phyloP scores from a whole-genome alignment of 2,329 filamentous ascomycete species.

The Fusarium concolor region DNA sequence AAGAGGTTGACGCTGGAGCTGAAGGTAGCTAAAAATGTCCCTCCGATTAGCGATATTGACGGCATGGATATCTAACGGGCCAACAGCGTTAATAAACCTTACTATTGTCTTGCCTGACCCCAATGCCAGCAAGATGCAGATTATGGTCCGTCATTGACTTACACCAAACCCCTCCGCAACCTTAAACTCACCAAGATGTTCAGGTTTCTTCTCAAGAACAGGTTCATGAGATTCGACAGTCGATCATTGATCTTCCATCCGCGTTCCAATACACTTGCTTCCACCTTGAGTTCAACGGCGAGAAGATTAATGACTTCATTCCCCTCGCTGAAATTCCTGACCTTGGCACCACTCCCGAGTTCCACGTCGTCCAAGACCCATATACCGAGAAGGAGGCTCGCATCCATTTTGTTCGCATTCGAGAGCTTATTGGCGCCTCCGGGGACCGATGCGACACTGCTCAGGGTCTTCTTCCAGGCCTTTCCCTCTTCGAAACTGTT shows the following conservation, averaged over 20 bases:
- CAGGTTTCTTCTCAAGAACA: constrained; percentile 94
- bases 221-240: constrained; percentile 96
- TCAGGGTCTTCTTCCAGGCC: constrained; percentile 85
- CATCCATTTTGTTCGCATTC: constrained; percentile 89
- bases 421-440: constrained; percentile 92
- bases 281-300: constrained; percentile 90
- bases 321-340: constrained; percentile 90
- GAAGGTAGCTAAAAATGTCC: constrained; percentile 48
- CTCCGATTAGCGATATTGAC: constrained; percentile 8
- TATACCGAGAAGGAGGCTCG: constrained; percentile 99
- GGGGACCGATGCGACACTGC: constrained; percentile 88
- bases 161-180: constrained; percentile 8
- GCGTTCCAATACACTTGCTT: constrained; percentile 99
- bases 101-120: constrained; percentile 85
- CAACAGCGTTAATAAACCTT: constrained; percentile 67
- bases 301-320: constrained; percentile 94
- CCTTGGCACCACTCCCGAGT: constrained; percentile 79
- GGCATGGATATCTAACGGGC: constrained; percentile 28
- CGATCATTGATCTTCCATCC: constrained; percentile 90
- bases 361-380: constrained; percentile 88
- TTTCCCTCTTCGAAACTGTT: constrained; percentile 88
- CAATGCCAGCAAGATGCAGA: constrained; percentile 77
- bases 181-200: constrained; percentile 30
- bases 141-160: constrained; percentile 73
- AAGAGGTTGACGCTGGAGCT: constrained; percentile 47